Conservation (phyloP, 2,329 filamentous ascomycete species). For the Ceratocystis smalleyi region DNA sequence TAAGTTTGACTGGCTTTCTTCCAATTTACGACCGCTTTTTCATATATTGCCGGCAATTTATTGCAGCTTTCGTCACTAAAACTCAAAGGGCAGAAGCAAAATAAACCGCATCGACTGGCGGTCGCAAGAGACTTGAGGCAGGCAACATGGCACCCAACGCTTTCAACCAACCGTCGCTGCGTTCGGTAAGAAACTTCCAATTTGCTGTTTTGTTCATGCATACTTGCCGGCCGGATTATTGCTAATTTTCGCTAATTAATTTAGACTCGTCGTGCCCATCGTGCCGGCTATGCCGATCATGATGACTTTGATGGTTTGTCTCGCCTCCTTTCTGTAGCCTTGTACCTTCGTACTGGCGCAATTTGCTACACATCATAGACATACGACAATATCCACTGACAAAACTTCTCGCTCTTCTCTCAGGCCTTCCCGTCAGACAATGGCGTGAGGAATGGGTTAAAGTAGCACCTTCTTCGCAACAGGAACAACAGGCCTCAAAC, state of each 20-base stretch:
- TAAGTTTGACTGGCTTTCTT: too few relatives aligned
- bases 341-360: neutral
- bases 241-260: neutral
- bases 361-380: neutral
- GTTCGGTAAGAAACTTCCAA: conserved; percentile 4
- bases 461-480: conserved; percentile 48
- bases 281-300: conserved; percentile 41
- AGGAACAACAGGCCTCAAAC: conserved; percentile 47
- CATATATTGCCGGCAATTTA: too few relatives aligned
- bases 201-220: neutral
- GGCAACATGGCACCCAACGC: conserved; percentile 7
- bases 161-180: conserved; percentile 2
- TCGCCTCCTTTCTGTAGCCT: conserved; percentile 7
- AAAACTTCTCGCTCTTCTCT: neutral
- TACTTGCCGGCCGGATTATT: neutral
- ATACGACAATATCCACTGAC: neutral
- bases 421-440: conserved; percentile 74
- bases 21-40: too few relatives aligned
- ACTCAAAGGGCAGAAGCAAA: too few relatives aligned
- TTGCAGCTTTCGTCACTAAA: too few relatives aligned
- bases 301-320: conserved; percentile 43
- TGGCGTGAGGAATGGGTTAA: conserved; percentile 62
- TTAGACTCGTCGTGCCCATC: conserved; percentile 41
- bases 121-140: neutral
- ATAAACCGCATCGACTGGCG: too few relatives aligned